These are phyloP conservation scores for Rhynchospora breviuscula DNA, from an alignment of 176 grass and related monocot species.

Conservation along the genomic window DNA sequence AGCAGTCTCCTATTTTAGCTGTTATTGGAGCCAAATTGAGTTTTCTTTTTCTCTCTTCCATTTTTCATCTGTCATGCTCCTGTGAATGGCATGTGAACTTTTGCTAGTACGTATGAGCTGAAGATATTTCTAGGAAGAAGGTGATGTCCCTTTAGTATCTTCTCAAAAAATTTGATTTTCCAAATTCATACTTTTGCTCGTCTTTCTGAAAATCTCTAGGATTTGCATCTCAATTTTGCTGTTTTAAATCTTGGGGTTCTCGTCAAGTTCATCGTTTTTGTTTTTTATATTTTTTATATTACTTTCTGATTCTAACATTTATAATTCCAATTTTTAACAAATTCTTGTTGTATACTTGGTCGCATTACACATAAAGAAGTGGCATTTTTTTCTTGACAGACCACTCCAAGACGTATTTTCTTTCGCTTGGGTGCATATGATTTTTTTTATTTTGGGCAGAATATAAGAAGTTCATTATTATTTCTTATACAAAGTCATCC, in stretches of 20 bases:
- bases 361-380: background rate
- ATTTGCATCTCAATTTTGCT: constrained; percentile 13
- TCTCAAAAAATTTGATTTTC: constrained; percentile 12
- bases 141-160: background rate
- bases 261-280: no score
- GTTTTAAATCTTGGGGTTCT: background rate
- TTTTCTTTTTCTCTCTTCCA: background rate
- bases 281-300: no score
- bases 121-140: background rate
- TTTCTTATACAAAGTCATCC: background rate
- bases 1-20: background rate
- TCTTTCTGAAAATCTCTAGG: background rate
- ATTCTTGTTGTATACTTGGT: background rate
- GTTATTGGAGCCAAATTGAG: constrained; percentile 6
- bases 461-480: background rate
- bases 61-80: constrained; percentile 1
- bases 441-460: background rate
- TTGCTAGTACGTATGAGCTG: background rate
- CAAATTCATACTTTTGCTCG: background rate
- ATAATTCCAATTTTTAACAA: background rate
- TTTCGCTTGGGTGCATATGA: background rate
- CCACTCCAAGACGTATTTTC: background rate
- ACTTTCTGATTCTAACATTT: background rate
- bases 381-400: background rate
- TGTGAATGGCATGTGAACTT: constrained; percentile 2